Base-by-base conservation (phyloP, 352 stramenopile genomes). In the Elongisporangium undulatum region DNA sequence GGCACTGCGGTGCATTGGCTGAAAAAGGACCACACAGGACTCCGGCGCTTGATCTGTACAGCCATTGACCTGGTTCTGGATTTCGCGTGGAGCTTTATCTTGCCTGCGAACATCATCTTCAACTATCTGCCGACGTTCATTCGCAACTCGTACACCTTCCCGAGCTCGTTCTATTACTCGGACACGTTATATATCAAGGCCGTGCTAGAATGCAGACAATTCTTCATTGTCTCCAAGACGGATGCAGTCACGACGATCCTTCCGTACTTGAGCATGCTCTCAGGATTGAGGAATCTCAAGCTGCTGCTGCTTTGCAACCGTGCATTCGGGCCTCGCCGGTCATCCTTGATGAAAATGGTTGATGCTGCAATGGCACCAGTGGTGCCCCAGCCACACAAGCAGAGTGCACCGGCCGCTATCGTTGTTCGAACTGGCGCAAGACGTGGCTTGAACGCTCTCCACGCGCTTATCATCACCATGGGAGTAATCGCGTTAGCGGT, bases 221-320 rank as follows among this genome's bases (percentile, higher is more conserved):
- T 75, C 41, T 72, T 75, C n/a, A 62, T 75, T 16, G 61, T 72
- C 49, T 69, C 59, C 2, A 55, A 39, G 59, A 45, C 51, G 1
- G 63, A 72, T 22, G 53, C 57, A 0, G 41, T 71, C 45, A 71
- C 59, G 16, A 74, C 67, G 15, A 51, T 57, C 3, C 21, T 74
- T 10, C 63, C 67, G 13, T 74, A 74, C 22, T 23, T 74, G n/a
- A 74, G 63, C 51, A 74, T 74, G 63, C 62, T 69, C 38, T 51
- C 38, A 1, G 60, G 67, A 0, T 48, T 74, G 41, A 29, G 55
- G 7, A 75, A 72, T 39, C 26, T 75, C 22, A 75, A 75, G 41
- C 53, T 71, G 17, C 55, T 75, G 10, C 49, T 75, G 10, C 53
- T 60, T 26, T 24, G 60, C 39, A 54, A 66, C 34, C 24, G 12